Base-by-base conservation (phyloP, 2,329 filamentous ascomycete species). In the Hymenoscyphus albidus region DNA sequence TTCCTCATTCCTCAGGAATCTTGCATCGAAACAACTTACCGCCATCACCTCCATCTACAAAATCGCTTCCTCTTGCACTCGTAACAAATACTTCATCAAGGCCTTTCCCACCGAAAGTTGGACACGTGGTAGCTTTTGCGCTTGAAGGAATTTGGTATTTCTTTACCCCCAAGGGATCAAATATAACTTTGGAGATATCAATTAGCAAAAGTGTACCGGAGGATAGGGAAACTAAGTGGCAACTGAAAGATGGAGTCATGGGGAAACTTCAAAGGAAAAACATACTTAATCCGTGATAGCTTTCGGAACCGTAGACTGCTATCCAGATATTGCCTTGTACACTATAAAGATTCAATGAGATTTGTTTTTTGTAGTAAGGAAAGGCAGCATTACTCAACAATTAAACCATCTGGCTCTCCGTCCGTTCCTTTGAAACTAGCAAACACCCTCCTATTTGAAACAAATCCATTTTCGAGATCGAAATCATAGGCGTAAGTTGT, bases 301-400 rank as follows among this genome's bases (percentile, higher is more conserved):
- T 18, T 22, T 27, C 7, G n/a, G 44, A 51, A 16, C 68, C 72
- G 61, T 70, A 77, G 60, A 76, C 70, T 9, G 75, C 74, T 58
- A 76, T 75, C 75, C 75, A 77, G 9, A 77, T 70, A 58, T 77
- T 76, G 6, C 76, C 76, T 10, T 76, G 66, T 1, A 72, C 73
- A 32, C 73, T 76, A 48, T 59, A 16, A 44, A 18, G 13, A 3
- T 1, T 27, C 1, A 1, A 1, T 48, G 10, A 51, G 1, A 51
- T 3, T 10, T 10, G 4, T 7, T n/a, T 12, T 22, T 10, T 27
- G 44, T 35, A 6, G n/a, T 22, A 27, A 12, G 5, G 12, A 18
- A 51, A 9, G 18, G 18, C 12, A 12, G n/a, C 44, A 51, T 62
- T 67, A 77, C 75, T 77, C 76, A 12, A 76, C 65, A 9, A 77